Conservation (phyloP, 805 yeast genomes). For the Cephaloascus fragrans region DNA sequence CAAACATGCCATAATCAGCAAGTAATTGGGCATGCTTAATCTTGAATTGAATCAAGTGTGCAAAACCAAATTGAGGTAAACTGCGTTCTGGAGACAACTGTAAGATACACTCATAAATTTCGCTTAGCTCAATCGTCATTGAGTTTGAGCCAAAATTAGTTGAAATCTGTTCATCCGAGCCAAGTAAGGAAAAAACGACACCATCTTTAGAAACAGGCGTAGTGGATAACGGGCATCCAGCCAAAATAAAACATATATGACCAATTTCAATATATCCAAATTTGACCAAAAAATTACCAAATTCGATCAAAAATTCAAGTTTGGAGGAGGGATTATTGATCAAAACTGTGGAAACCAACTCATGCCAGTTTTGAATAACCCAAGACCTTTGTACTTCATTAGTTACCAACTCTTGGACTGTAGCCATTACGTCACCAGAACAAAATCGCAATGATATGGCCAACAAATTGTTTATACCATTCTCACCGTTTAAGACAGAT, state of each 20-base stretch:
- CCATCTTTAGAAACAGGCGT: conserved; percentile 13
- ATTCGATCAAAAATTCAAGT: conserved; percentile 35
- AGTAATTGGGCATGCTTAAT: conserved; percentile 58
- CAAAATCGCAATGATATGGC: conserved; percentile 54
- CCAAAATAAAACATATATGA: conserved; percentile 34
- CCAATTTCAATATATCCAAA: conserved; percentile 24
- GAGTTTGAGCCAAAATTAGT: conserved; percentile 1
- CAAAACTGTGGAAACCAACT: conserved; percentile 28
- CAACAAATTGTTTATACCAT: conserved; percentile 30
- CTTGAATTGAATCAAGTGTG: conserved; percentile 52
- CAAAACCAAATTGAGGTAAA: conserved; percentile 27
- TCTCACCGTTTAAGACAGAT: conserved; percentile 31
- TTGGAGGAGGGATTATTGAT: conserved; percentile 16
- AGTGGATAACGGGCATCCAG: conserved; percentile 33
- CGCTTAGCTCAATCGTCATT: conserved; percentile 47
- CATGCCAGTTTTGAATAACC: conserved; percentile 44
- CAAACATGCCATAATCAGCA: conserved; percentile 53
- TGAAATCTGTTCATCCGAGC: conserved; percentile 12
- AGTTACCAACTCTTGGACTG: conserved; percentile 37
- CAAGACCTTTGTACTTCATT: conserved; percentile 33
- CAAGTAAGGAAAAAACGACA: conserved; percentile 28
- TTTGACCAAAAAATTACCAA: conserved; percentile 36
- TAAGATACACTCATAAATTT: conserved; percentile 54
- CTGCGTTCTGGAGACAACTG: conserved; percentile 17
- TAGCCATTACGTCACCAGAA: conserved; percentile 48